These are phyloP conservation scores for Trametes coccinea DNA, from an alignment of 768 basidiomycete genomes.

Conservation along the genomic window DNA sequence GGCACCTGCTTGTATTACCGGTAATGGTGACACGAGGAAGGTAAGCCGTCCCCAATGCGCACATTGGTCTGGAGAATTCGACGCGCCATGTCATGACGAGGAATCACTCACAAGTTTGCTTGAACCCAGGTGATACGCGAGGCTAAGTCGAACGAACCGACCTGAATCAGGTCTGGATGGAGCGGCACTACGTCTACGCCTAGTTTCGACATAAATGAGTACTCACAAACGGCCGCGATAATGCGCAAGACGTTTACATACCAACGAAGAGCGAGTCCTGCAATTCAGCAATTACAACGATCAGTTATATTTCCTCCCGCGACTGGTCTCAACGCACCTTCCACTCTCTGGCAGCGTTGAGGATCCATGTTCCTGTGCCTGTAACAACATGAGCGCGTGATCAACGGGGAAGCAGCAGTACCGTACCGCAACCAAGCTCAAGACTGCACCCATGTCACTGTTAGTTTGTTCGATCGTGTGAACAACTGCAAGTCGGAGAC, in stretches of 20 bases:
- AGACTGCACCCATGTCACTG: conserved; percentile 41
- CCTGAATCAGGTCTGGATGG: conserved; percentile 63
- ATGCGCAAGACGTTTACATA: conserved; percentile 29
- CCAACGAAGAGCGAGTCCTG: conserved; percentile 67
- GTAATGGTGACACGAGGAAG: too few relatives aligned
- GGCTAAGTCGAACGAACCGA: conserved; percentile 58
- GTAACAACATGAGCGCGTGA: conserved; percentile 4
- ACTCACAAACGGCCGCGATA: neutral
- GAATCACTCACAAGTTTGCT: conserved; percentile 61
- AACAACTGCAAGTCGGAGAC: conserved; percentile 24
- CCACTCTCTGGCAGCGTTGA: conserved; percentile 66
- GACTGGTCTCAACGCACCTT: conserved; percentile 40
- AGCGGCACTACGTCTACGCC: conserved; percentile 73
- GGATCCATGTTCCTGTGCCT: conserved; percentile 77
- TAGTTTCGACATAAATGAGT: conserved; percentile 25
- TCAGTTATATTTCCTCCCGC: neutral
- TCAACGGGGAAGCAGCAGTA: neutral
- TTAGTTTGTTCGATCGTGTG: conserved; percentile 3
- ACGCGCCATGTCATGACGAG: neutral
- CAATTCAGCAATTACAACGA: neutral
- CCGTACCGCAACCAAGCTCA: conserved; percentile 73
- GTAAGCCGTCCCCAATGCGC: too few relatives aligned
- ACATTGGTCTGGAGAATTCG: conserved; percentile 41
- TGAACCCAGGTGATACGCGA: conserved; percentile 71
- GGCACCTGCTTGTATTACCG: too few relatives aligned